Conservation (phyloP, 768 basidiomycete genomes). For the Pisolithus microcarpus region DNA sequence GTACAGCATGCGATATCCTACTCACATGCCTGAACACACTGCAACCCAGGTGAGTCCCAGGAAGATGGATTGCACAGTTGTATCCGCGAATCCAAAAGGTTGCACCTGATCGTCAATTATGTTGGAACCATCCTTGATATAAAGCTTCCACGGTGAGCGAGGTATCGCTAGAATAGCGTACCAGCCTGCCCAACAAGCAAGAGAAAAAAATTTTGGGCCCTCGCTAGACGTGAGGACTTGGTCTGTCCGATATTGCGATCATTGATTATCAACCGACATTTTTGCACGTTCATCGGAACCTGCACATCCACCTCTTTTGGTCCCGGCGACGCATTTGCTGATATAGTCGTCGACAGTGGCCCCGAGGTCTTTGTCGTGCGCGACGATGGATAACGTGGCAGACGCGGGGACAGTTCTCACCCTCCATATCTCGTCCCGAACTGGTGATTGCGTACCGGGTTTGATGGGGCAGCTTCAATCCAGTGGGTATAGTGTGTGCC, state of each 20-base stretch:
- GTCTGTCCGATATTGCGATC: slow-evolving; percentile 34
- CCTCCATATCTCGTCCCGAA: slow-evolving; percentile 73
- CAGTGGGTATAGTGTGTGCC: not conserved
- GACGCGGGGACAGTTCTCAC: slow-evolving; percentile 64
- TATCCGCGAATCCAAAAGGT: slow-evolving; percentile 61
- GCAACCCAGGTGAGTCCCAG: slow-evolving; percentile 52
- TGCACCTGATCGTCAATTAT: slow-evolving; percentile 58
- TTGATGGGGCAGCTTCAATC: slow-evolving; percentile 36
- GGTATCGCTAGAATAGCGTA: slow-evolving; percentile 63
- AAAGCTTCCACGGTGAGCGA: slow-evolving; percentile 74
- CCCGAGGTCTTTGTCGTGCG: slow-evolving; percentile 66
- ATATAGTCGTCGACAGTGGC: slow-evolving; percentile 53
- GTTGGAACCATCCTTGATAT: slow-evolving; percentile 49
- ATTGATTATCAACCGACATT: slow-evolving; percentile 2
- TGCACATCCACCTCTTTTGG: slow-evolving; percentile 60
- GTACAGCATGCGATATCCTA: slow-evolving; percentile 69
- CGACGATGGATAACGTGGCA: slow-evolving; percentile 52
- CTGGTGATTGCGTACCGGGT: slow-evolving; percentile 46
- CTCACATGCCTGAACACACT: slow-evolving; percentile 61
- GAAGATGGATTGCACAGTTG: slow-evolving; percentile 68
- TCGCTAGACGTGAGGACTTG: slow-evolving; percentile 40
- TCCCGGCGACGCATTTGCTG: slow-evolving; percentile 52
- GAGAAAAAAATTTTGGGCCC: slow-evolving; percentile 36
- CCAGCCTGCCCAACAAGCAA: slow-evolving; percentile 68
- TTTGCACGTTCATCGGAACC: slow-evolving; percentile 40